These are phyloP conservation scores for Eragrostis tef DNA, from an alignment of 202 grass and related monocot species.

Conservation along the genomic window DNA sequence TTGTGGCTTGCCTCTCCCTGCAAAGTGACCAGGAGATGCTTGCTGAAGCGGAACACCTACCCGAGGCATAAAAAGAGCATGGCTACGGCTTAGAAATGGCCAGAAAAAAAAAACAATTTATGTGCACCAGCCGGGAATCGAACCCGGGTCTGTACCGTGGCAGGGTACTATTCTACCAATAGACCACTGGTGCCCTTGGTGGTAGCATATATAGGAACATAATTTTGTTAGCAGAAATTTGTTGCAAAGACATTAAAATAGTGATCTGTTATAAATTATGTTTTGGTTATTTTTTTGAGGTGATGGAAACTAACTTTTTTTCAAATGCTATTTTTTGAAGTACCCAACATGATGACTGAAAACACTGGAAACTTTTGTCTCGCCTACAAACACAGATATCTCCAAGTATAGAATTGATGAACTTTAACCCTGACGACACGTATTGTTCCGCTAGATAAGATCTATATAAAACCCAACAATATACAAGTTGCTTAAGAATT, in stretches of 20 bases:
- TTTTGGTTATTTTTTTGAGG: background rate
- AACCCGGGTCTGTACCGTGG: conserved; percentile 99
- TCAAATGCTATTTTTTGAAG: too few relatives aligned
- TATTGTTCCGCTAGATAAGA: background rate
- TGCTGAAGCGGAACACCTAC: background rate
- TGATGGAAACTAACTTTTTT: background rate
- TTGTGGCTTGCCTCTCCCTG: conserved; percentile 48
- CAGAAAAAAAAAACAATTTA: background rate
- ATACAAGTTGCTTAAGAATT: too few relatives aligned
- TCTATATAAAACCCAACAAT: too few relatives aligned
- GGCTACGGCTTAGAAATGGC: background rate
- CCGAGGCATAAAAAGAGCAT: background rate
- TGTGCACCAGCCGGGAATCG: conserved; percentile 97
- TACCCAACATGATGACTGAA: too few relatives aligned
- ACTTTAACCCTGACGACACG: background rate
- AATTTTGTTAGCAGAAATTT: too few relatives aligned
- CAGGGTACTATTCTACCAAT: conserved; percentile 99
- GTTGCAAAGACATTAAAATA: too few relatives aligned
- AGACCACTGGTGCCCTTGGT: conserved; percentile 82
- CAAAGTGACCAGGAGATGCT: background rate
- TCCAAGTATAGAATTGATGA: too few relatives aligned
- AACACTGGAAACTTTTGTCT: too few relatives aligned
- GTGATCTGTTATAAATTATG: background rate
- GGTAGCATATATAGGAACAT: background rate
- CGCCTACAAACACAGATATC: too few relatives aligned